Conservation (phyloP, 148 eudicot genomes). For the Rhododendron griersonianum region DNA sequence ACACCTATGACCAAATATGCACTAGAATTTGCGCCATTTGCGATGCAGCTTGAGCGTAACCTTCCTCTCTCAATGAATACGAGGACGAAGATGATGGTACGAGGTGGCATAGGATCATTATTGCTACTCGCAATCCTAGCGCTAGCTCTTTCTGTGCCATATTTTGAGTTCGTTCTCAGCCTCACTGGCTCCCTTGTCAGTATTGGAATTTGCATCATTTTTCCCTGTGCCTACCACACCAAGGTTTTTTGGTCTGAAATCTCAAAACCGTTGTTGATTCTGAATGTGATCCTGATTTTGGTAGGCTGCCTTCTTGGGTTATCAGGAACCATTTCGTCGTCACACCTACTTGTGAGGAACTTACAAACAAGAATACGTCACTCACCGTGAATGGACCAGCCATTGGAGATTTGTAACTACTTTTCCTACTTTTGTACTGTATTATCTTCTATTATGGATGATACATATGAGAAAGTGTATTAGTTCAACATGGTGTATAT, state of each 20-base stretch:
- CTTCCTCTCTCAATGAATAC: conserved; percentile 43
- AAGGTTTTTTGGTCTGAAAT: conserved; percentile 46
- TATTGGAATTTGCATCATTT: conserved; percentile 47
- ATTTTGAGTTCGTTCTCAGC: conserved; percentile 63
- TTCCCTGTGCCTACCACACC: conserved; percentile 59
- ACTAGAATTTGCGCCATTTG: conserved; percentile 63
- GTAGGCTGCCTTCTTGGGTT: conserved; percentile 42
- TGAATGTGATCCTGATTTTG: conserved; percentile 32
- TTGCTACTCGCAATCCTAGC: conserved; percentile 44
- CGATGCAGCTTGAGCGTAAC: conserved; percentile 50
- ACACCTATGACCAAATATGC: conserved; percentile 88
- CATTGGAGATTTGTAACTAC: background rate
- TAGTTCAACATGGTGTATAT: background rate
- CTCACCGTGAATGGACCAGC: background rate
- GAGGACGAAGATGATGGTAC: conserved; percentile 38
- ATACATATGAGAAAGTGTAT: background rate
- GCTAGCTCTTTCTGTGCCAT: conserved; percentile 67
- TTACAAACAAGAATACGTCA: conserved; percentile 13
- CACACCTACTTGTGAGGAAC: conserved; percentile 28
- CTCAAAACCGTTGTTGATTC: conserved; percentile 28
- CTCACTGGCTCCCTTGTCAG: conserved; percentile 78
- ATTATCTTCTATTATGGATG: background rate
- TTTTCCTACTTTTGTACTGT: background rate
- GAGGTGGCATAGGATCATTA: conserved; percentile 55
- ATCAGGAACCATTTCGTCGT: conserved; percentile 51